phyloP scores from a whole-genome alignment of 106 monocot species.

The Phalaenopsis equestris region DNA sequence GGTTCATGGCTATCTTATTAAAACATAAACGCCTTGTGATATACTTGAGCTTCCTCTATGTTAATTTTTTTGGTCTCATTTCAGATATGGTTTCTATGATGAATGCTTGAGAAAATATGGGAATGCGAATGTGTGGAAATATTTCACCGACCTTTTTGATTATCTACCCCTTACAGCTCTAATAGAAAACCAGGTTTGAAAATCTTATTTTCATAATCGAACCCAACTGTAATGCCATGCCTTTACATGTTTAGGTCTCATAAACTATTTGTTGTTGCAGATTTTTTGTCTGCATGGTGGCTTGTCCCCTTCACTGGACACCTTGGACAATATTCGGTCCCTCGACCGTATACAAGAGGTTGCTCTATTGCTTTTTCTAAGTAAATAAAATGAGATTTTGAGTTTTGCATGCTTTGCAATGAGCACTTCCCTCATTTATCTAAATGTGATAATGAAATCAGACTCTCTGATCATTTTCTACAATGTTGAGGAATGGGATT shows the following conservation, averaged over 20 bases:
- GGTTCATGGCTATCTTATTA: neutral
- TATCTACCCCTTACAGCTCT: slow-evolving; percentile 74
- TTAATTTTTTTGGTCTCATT: slow-evolving; percentile 12
- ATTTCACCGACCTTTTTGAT: slow-evolving; percentile 76
- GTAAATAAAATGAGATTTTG: neutral
- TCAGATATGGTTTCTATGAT: slow-evolving; percentile 78
- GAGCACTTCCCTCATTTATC: neutral
- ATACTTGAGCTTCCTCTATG: neutral
- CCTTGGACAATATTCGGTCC: slow-evolving; percentile 61
- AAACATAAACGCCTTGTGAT: neutral
- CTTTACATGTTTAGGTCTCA: neutral
- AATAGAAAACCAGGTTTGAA: slow-evolving; percentile 64
- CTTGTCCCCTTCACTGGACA: slow-evolving; percentile 64
- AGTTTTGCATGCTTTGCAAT: neutral
- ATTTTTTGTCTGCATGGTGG: slow-evolving; percentile 70
- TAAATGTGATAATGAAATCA: neutral
- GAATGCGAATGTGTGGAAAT: slow-evolving; percentile 83
- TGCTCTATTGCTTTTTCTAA: neutral
- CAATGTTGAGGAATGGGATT: neutral
- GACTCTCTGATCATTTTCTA: neutral
- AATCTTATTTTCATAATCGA: slow-evolving; percentile 2
- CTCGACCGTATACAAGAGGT: slow-evolving; percentile 80
- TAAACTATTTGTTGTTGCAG: slow-evolving; percentile 17
- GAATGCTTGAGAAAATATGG: slow-evolving; percentile 85
- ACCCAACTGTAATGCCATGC: neutral